Conservation (phyloP, 306 rosid genomes). For the Sophora flavescens region DNA sequence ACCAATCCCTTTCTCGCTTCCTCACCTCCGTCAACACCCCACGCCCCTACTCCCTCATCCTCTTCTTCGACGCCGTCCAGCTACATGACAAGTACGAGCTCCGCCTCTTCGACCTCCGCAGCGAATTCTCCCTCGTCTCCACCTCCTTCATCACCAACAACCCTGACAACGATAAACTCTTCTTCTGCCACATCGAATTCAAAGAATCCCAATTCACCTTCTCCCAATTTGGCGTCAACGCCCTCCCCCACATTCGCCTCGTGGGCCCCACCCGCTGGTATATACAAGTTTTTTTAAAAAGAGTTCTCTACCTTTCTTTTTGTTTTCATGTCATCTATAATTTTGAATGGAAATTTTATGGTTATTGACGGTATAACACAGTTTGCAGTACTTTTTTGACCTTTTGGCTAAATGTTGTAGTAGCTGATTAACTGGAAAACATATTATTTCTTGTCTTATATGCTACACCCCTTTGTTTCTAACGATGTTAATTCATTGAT, state of each 20-base stretch:
- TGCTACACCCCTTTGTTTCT: no score
- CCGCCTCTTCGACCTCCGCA: constrained; percentile 79
- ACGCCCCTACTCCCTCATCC: constrained; percentile 70
- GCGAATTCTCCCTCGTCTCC: constrained; percentile 72
- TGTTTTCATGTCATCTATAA: no score
- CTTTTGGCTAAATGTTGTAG: no score
- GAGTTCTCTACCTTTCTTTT: no score
- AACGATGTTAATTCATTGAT: no score
- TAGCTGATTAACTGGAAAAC: no score
- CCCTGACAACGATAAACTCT: constrained; percentile 51
- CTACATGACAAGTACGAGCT: constrained; percentile 88
- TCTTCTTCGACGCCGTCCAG: constrained; percentile 89
- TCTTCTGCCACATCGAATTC: constrained; percentile 89
- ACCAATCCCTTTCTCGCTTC: constrained; percentile 70
- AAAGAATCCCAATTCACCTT: constrained; percentile 78
- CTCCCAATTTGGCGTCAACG: constrained; percentile 76
- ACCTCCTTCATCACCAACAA: constrained; percentile 76
- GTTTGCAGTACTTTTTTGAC: no score
- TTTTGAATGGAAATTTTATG: no score
- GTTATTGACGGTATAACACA: no score
- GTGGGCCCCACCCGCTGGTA: constrained; percentile 70
- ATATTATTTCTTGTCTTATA: no score
- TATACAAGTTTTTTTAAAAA: no score
- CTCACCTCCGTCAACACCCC: constrained; percentile 63
- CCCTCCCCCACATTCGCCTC: constrained; percentile 86